Percentiles rank a stretch among this genome's conserved stretches.
Evolutionary conservation across 2,329 filamentous ascomycete species (phyloP).

Genomic region (Aphanocladium album): DNA sequence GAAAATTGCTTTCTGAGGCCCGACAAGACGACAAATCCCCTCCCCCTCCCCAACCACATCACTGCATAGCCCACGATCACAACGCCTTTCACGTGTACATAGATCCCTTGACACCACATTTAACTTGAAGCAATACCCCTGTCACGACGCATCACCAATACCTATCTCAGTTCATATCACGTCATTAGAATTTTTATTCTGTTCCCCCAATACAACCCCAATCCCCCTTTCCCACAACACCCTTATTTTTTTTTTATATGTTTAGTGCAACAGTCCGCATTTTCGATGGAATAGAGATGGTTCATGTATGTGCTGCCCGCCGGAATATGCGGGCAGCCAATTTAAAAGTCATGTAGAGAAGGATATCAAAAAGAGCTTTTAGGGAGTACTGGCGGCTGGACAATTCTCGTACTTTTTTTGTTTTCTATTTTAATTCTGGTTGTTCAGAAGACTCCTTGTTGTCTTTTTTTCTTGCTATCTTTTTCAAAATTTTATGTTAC

Average conservation of each 20-base stretch:
- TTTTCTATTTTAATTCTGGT: slow-evolving; percentile 12
- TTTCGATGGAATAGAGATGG: slow-evolving; percentile 33
- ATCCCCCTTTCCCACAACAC: slow-evolving; percentile 1
- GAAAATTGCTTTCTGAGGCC: background rate
- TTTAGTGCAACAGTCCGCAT: slow-evolving; percentile 12
- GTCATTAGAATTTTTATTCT: slow-evolving; percentile 12
- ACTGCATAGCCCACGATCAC: slow-evolving; percentile 29
- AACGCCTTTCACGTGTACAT: slow-evolving; percentile 36
- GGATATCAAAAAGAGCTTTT: slow-evolving; percentile 17
- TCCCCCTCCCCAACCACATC: slow-evolving; percentile 2
- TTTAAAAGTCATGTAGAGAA: slow-evolving; percentile 38
- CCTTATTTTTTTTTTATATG: slow-evolving; percentile 10
- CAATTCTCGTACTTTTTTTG: slow-evolving; percentile 17
- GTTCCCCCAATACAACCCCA: slow-evolving; percentile 8
- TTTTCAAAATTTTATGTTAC: background rate
- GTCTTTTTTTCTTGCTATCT: slow-evolving; percentile 14
- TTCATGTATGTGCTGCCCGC: slow-evolving; percentile 32
- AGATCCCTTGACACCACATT: slow-evolving; percentile 34
- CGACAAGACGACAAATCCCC: slow-evolving; percentile 10
- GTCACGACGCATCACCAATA: slow-evolving; percentile 28
- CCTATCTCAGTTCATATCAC: slow-evolving; percentile 18
- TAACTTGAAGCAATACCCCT: slow-evolving; percentile 30
- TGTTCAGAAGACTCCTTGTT: slow-evolving; percentile 8
- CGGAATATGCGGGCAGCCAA: slow-evolving; percentile 22
- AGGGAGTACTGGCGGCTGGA: slow-evolving; percentile 34